phyloP scores from a whole-genome alignment of 305 asterid species.

The Fraxinus platypoda region DNA sequence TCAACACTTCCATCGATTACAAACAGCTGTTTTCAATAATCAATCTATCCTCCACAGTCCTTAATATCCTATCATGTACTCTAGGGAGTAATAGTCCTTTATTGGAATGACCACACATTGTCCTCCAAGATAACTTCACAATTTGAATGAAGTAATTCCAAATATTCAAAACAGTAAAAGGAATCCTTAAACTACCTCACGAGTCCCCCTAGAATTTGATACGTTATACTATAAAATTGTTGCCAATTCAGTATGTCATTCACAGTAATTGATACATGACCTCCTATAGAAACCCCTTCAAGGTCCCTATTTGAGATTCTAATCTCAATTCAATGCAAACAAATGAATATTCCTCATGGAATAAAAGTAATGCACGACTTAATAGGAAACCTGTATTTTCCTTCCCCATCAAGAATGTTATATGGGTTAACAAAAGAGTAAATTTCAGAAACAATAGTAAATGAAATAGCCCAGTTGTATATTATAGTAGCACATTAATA shows the following conservation, averaged over 20 bases:
- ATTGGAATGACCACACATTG: neutral
- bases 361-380: neutral
- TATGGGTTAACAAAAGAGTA: neutral
- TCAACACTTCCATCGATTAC: neutral
- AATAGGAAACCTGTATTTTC: slow-evolving; percentile 1
- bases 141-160: neutral
- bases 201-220: neutral
- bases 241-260: neutral
- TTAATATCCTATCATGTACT: neutral
- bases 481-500: neutral
- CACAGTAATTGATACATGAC: neutral
- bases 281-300: neutral
- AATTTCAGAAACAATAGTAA: slow-evolving; percentile 11
- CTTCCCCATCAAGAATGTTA: neutral
- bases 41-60: neutral
- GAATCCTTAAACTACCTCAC: neutral
- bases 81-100: neutral
- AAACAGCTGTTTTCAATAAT: neutral
- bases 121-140: neutral
- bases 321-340: neutral
- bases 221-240: neutral
- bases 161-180: neutral
- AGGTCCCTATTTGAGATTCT: neutral
- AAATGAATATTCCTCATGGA: neutral
- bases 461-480: neutral